Percentiles rank a stretch among this genome's conserved stretches.
phyloP scores from a whole-genome alignment of 78 protist genomes.

The Dictyostelium firmibasis region DNA sequence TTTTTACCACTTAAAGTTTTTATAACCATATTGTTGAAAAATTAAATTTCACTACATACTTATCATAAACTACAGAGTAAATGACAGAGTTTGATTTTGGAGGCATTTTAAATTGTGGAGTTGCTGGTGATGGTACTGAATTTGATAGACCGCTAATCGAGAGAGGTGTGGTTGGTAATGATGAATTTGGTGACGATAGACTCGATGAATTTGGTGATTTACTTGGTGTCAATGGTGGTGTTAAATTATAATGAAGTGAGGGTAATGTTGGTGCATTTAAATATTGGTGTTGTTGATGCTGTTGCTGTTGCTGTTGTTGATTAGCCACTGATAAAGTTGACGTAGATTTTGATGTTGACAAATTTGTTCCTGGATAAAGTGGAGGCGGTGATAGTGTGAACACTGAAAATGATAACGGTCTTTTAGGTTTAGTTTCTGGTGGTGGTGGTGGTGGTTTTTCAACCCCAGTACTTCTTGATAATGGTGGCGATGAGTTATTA shows the following conservation, averaged over 20 bases:
- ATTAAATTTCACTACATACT: conserved; percentile 3
- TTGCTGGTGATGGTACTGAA: not conserved
- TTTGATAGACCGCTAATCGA: not conserved
- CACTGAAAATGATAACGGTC: conserved; percentile 36
- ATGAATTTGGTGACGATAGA: not conserved
- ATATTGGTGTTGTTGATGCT: not conserved
- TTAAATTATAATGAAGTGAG: not conserved
- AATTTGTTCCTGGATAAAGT: not conserved
- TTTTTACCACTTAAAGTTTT: not conserved
- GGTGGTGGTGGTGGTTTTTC: conserved; percentile 54
- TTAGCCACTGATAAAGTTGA: not conserved
- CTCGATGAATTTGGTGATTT: not conserved
- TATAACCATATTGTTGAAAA: not conserved
- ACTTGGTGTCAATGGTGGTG: not conserved
- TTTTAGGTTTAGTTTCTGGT: conserved; percentile 38
- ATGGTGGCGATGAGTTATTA: not conserved
- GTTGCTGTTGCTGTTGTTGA: not conserved
- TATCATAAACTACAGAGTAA: conserved; percentile 46
- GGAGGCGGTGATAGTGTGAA: not conserved
- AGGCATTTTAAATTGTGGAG: conserved; percentile 15
- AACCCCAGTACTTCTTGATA: conserved; percentile 14
- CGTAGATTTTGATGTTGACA: not conserved
- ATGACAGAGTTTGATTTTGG: conserved; percentile 35
- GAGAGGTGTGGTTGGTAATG: not conserved
- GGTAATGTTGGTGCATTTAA: not conserved